These are phyloP conservation scores for Fusarium setosum DNA, from an alignment of 2,329 filamentous ascomycete genomes.

Conservation along the genomic window DNA sequence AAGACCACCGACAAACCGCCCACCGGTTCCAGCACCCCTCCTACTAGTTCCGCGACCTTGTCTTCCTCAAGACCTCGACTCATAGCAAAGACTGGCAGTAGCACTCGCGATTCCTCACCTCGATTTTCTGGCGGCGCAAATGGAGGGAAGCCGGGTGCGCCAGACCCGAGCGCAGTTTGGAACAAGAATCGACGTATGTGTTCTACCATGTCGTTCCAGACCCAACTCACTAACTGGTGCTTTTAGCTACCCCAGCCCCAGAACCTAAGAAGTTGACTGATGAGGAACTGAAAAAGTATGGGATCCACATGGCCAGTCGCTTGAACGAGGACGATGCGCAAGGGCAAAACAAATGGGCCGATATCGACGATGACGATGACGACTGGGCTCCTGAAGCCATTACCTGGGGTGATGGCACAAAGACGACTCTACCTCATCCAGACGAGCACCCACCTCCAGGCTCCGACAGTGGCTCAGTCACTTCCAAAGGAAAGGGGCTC, in stretches of 20 bases:
- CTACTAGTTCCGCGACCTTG: slow-evolving; percentile 57
- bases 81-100: slow-evolving; percentile 78
- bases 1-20: slow-evolving; percentile 64
- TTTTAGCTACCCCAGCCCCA: slow-evolving; percentile 68
- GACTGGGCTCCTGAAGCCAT: slow-evolving; percentile 89
- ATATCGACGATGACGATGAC: slow-evolving; percentile 89
- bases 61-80: slow-evolving; percentile 75
- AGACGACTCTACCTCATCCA: slow-evolving; percentile 76
- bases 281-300: slow-evolving; percentile 87
- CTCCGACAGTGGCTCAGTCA: slow-evolving; percentile 41
- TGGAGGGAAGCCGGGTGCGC: slow-evolving; percentile 70
- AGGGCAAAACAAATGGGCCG: slow-evolving; percentile 87
- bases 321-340: slow-evolving; percentile 79
- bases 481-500: slow-evolving; percentile 33
- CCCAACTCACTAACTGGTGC: slow-evolving; percentile 33
- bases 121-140: slow-evolving; percentile 59
- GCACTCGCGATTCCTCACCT: slow-evolving; percentile 63
- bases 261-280: slow-evolving; percentile 87
- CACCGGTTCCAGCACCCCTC: slow-evolving; percentile 59
- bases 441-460: slow-evolving; percentile 59
- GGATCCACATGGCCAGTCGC: slow-evolving; percentile 85
- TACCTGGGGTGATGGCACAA: slow-evolving; percentile 89
- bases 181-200: slow-evolving; percentile 86
- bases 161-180: slow-evolving; percentile 83
- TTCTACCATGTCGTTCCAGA: slow-evolving; percentile 1